These are phyloP conservation scores for Tulasnella sp. DNA, from an alignment of 768 basidiomycete species.

Conservation along the genomic window DNA sequence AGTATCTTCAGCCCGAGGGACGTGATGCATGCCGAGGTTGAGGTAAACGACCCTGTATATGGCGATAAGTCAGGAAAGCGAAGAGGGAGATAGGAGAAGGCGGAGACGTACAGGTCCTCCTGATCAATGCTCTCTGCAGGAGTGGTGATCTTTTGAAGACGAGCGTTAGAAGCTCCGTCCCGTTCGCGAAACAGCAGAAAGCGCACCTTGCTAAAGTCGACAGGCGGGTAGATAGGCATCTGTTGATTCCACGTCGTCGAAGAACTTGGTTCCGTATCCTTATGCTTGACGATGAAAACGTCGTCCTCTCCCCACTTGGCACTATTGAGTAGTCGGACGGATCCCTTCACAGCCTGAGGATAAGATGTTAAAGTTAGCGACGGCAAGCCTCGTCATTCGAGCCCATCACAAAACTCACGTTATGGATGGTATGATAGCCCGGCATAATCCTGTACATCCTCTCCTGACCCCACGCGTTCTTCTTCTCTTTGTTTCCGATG, in stretches of 20 bases:
- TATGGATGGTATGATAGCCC: conserved; percentile 8
- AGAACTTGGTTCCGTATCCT: not conserved
- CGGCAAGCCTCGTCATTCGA: no score
- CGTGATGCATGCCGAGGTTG: conserved; percentile 22
- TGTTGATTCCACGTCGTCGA: conserved; percentile 17
- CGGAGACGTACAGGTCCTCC: not conserved
- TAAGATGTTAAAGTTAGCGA: no score
- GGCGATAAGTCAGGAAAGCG: not conserved
- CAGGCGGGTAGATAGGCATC: conserved; percentile 9
- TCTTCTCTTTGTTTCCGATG: conserved; percentile 12
- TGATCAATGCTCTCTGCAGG: conserved; percentile 14
- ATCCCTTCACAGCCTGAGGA: not conserved
- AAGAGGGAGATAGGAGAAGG: not conserved
- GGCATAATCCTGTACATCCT: conserved; percentile 23
- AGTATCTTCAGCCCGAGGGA: conserved; percentile 25
- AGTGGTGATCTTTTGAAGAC: not conserved
- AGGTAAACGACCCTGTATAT: not conserved
- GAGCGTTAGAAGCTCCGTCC: not conserved
- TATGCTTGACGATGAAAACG: not conserved
- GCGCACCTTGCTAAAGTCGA: conserved; percentile 24
- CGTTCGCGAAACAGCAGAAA: not conserved
- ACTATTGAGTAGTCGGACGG: not conserved
- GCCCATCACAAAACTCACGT: not conserved
- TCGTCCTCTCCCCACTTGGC: conserved; percentile 12
- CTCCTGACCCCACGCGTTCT: conserved; percentile 4